Evolutionary conservation across 306 rosid species (phyloP).

Genomic region (Begonia peltatifolia): DNA sequence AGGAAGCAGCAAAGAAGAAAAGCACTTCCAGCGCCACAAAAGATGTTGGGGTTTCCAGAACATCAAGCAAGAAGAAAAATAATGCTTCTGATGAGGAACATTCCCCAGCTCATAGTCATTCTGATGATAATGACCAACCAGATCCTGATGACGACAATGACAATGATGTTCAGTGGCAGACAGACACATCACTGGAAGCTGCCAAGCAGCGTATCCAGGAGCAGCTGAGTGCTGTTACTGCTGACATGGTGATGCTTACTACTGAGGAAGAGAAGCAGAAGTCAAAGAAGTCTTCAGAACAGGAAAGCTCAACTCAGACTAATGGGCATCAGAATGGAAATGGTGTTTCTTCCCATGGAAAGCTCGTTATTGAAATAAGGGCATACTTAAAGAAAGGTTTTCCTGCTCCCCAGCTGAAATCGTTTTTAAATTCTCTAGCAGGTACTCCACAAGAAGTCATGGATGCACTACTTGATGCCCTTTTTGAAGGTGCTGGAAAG

Average conservation of each 20-base stretch:
- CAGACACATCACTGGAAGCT: slow-evolving; percentile 60
- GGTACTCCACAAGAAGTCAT: slow-evolving; percentile 39
- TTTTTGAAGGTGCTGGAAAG: slow-evolving; percentile 38
- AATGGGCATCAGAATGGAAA: slow-evolving; percentile 21
- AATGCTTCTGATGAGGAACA: slow-evolving; percentile 57
- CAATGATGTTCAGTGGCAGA: slow-evolving; percentile 49
- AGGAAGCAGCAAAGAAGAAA: slow-evolving; percentile 49
- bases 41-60: slow-evolving; percentile 18
- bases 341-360: slow-evolving; percentile 8
- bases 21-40: slow-evolving; percentile 27
- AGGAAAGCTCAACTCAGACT: slow-evolving; percentile 4
- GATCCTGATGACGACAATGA: slow-evolving; percentile 23
- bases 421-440: slow-evolving; percentile 31
- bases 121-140: slow-evolving; percentile 32
- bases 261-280: slow-evolving; percentile 34
- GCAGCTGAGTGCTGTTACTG: slow-evolving; percentile 59
- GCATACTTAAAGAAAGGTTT: slow-evolving; percentile 31
- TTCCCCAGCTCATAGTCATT: slow-evolving; percentile 37
- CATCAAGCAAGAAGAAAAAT: slow-evolving; percentile 35
- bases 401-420: slow-evolving; percentile 21
- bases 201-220: slow-evolving; percentile 63
- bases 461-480: slow-evolving; percentile 34
- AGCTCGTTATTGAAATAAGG: slow-evolving; percentile 25
- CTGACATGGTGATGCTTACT: slow-evolving; percentile 71
- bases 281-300: slow-evolving; percentile 26